Base-by-base conservation (phyloP, 2,329 filamentous ascomycete genomes). In the Alternaria sp. region DNA sequence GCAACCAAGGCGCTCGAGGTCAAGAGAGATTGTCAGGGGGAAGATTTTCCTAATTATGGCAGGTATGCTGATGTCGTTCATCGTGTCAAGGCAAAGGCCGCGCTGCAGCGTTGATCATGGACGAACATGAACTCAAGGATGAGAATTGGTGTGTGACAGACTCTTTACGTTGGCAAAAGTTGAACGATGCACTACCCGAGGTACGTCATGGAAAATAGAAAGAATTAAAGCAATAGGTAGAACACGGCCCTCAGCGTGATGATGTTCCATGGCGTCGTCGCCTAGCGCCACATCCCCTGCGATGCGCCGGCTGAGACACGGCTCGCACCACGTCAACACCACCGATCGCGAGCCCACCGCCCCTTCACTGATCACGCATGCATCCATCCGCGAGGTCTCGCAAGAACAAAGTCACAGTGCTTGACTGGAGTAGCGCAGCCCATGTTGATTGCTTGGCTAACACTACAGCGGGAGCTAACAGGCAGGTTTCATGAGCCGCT, bases 1-100 rank as follows among this genome's bases (percentile, higher is more conserved):
- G 71, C 70, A 1, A 39, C 32, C n/a, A 75, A 71, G 53, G 75
- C 74, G n/a, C 47, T 70, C n/a, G 48, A 67, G 57, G 62, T 75
- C 38, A 73, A 70, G 51, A 64, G 59, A 51, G 66, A 72, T 32
- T 73, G 65, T 41, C 69, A 75, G 44, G 75, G 76, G 14, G 41
- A 16, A 3, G 76, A 78, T 51, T 72, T 63, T 24, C 67, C 69
- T 5, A 72, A 71, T 5, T 69, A 65, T 16, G 36, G 43, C 6
- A 65, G 62, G 46, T 76, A 74, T 51, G 59, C 52, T n/a, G 64
- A 57, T 12, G 68, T 71, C 1, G 51, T 73, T 32, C 48, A 63
- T 49, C 68, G 74, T 8, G 62, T 78, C 49, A 64, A 62, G 47
- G 32, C 51, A 7, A 66, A 65, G 34, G 22, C 51, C 22, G 38